phyloP scores from a whole-genome alignment of 2,329 filamentous ascomycete species.

The Aspergillus glaucus region DNA sequence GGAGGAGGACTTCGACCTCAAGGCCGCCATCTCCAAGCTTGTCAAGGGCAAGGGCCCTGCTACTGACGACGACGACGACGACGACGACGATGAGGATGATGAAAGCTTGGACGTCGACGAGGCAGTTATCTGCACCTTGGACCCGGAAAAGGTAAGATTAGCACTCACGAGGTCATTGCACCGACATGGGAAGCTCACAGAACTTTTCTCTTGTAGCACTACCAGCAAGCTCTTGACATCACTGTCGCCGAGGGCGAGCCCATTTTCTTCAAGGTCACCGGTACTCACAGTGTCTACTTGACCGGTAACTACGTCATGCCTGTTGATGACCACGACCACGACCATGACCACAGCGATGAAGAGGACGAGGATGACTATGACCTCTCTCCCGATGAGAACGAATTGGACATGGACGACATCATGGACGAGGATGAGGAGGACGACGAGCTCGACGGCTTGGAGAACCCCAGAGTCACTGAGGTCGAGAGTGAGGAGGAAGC shows the following conservation, averaged over 20 bases:
- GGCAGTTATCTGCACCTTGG: conserved; percentile 90
- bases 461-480: conserved; percentile 77
- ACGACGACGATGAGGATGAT: conserved; percentile 52
- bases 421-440: conserved; percentile 55
- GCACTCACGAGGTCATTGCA: not conserved
- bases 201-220: conserved; percentile 56
- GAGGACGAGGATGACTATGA: conserved; percentile 70
- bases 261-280: conserved; percentile 85
- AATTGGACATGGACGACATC: conserved; percentile 56
- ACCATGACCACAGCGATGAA: conserved; percentile 45
- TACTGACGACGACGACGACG: conserved; percentile 56
- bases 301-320: conserved; percentile 92
- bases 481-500: conserved; percentile 67
- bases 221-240: conserved; percentile 92
- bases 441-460: conserved; percentile 71
- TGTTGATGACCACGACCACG: conserved; percentile 47
- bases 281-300: conserved; percentile 83
- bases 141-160: conserved; percentile 73
- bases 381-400: conserved; percentile 70
- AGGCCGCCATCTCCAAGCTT: conserved; percentile 48
- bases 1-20: conserved; percentile 46
- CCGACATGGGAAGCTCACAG: not conserved
- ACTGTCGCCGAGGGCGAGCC: conserved; percentile 82
- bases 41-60: conserved; percentile 66
- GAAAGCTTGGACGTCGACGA: conserved; percentile 70